Percentiles rank a stretch among this genome's conserved stretches.
These are phyloP conservation scores for Austroboletus novae-zelandiae DNA, from an alignment of 1,284 basidiomycete genomes.

Conservation along the genomic window DNA sequence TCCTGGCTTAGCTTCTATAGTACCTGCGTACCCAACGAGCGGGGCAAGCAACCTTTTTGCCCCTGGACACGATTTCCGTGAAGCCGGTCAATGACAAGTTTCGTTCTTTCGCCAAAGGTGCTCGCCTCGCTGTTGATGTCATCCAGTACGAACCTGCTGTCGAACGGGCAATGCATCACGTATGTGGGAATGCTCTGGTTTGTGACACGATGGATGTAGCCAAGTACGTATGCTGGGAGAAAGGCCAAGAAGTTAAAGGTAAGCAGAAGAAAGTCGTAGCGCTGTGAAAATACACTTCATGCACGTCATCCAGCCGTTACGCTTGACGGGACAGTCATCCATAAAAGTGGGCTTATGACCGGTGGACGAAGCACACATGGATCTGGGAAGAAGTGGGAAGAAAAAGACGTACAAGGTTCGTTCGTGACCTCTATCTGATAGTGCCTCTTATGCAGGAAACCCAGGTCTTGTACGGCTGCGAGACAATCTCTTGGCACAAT, in stretches of 20 bases:
- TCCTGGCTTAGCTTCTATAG: slow-evolving; percentile 24
- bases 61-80: slow-evolving; percentile 93
- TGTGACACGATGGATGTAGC: slow-evolving; percentile 96
- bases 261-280: slow-evolving; percentile 18
- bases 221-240: slow-evolving; percentile 88
- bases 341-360: slow-evolving; percentile 96
- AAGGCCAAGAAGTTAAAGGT: slow-evolving; percentile 96
- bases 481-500: slow-evolving; percentile 75
- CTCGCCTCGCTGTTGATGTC: slow-evolving; percentile 92
- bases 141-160: slow-evolving; percentile 85
- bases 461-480: slow-evolving; percentile 70
- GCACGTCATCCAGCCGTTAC: slow-evolving; percentile 75
- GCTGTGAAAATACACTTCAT: background rate
- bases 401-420: slow-evolving; percentile 85
- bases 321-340: slow-evolving; percentile 94
- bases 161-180: slow-evolving; percentile 94
- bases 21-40: slow-evolving; percentile 95
- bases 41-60: slow-evolving; percentile 96
- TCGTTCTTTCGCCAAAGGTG: slow-evolving; percentile 87
- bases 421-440: background rate
- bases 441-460: slow-evolving; percentile 2
- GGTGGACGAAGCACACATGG: slow-evolving; percentile 83
- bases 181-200: slow-evolving; percentile 92
- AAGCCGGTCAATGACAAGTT: slow-evolving; percentile 95
- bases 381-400: slow-evolving; percentile 85